Evolutionary conservation across 495 filamentous ascomycete genomes (phyloP).

Genomic region (Glonium stellatum): DNA sequence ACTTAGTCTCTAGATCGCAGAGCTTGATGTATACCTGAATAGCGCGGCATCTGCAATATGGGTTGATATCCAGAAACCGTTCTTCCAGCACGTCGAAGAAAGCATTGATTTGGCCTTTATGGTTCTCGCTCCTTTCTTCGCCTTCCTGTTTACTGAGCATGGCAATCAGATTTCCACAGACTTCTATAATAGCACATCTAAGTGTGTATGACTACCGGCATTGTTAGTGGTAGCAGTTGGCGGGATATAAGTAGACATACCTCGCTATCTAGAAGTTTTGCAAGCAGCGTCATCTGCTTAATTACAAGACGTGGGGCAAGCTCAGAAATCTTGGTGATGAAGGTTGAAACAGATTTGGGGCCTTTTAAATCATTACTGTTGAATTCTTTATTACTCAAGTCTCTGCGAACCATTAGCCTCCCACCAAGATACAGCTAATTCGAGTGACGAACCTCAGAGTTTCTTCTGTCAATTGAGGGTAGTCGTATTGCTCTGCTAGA

Average conservation of each 20-base stretch:
- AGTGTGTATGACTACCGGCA: constrained; percentile 73
- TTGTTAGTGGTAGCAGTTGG: constrained; percentile 21
- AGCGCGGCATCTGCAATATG: constrained; percentile 85
- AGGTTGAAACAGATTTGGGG: constrained; percentile 96
- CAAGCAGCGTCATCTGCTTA: constrained; percentile 90
- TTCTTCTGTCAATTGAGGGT: constrained; percentile 90
- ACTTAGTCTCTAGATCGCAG: constrained; percentile 88
- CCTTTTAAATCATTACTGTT: constrained; percentile 91
- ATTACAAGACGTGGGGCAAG: constrained; percentile 85
- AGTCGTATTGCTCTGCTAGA: constrained; percentile 93
- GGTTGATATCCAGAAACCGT: constrained; percentile 92
- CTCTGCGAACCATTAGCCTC: constrained; percentile 40
- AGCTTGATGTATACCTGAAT: constrained; percentile 91
- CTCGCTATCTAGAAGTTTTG: constrained; percentile 92
- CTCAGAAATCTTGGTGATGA: constrained; percentile 94
- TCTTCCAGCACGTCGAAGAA: constrained; percentile 97
- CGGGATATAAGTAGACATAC: constrained; percentile 41
- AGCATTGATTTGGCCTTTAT: constrained; percentile 87
- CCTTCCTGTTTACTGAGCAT: constrained; percentile 80
- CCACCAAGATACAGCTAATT: constrained; percentile 26
- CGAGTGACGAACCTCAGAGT: constrained; percentile 50
- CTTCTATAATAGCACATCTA: constrained; percentile 87
- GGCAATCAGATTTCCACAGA: constrained; percentile 94
- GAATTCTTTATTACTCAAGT: constrained; percentile 95
- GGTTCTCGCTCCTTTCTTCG: constrained; percentile 72